Evolutionary conservation across 345 rosid genomes (phyloP).

Genomic region (Psidium guajava): DNA sequence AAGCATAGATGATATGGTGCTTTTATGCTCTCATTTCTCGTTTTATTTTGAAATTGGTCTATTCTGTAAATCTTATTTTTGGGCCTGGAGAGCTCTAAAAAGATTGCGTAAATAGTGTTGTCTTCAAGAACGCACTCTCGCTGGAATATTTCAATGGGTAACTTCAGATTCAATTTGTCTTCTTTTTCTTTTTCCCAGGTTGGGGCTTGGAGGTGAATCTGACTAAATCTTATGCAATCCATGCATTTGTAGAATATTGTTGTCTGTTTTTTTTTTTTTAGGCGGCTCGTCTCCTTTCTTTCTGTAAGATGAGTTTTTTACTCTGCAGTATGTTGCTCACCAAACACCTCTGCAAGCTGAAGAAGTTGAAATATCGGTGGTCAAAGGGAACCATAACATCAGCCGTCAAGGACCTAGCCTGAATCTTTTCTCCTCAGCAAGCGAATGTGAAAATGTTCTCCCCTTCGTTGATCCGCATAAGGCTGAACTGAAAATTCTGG

Average conservation of each 20-base stretch:
- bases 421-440: slow-evolving; percentile 12
- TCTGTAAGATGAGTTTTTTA: neutral
- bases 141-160: neutral
- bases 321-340: slow-evolving; percentile 61
- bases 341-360: slow-evolving; percentile 51
- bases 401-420: slow-evolving; percentile 4
- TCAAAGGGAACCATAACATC: slow-evolving; percentile 23
- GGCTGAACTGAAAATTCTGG: slow-evolving; percentile 37
- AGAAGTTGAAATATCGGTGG: slow-evolving; percentile 57
- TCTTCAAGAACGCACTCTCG: neutral
- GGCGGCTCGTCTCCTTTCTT: neutral
- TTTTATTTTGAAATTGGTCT: neutral
- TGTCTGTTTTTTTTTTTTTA: neutral
- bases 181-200: neutral
- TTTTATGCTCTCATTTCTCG: neutral
- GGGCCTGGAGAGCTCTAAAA: neutral
- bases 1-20: neutral
- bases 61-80: neutral
- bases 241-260: neutral
- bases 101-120: neutral
- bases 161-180: neutral
- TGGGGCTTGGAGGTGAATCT: neutral
- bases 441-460: slow-evolving; percentile 1
- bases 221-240: neutral
- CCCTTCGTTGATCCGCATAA: neutral